Conservation (phyloP, 768 basidiomycete species). For the Mycena metata region DNA sequence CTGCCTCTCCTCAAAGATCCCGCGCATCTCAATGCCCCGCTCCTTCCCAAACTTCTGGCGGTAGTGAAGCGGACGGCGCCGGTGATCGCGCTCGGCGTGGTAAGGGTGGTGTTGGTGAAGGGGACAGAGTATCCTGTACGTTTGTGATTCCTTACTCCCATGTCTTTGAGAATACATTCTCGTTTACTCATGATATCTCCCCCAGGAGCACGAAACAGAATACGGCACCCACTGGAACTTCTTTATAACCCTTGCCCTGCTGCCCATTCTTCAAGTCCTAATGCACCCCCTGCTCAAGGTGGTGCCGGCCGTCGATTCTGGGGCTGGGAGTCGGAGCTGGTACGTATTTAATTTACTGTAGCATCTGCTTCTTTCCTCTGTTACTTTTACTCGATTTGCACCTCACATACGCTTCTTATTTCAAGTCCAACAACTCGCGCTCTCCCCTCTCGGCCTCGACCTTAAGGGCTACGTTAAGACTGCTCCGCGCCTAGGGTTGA, state of each 20-base stretch:
- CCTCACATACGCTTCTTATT: too few species aligned
- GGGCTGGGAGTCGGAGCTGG: conserved; percentile 72
- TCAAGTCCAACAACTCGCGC: conserved; percentile 79
- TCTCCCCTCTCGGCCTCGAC: conserved; percentile 69
- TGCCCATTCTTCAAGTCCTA: conserved; percentile 80
- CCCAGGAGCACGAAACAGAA: conserved; percentile 92
- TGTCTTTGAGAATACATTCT: neutral
- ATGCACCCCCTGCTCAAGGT: conserved; percentile 75
- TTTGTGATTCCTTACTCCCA: neutral
- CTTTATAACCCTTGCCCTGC: conserved; percentile 90
- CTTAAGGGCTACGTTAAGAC: conserved; percentile 76
- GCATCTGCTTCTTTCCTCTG: too few species aligned
- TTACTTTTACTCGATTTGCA: too few species aligned
- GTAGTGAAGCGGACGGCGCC: conserved; percentile 74
- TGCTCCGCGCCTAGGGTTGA: conserved; percentile 70
- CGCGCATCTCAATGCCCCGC: conserved; percentile 60
- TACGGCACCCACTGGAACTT: conserved; percentile 99
- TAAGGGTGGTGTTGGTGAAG: conserved; percentile 89
- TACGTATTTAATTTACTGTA: conserved; percentile 46
- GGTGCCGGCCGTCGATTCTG: conserved; percentile 71
- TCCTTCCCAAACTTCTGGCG: conserved; percentile 63
- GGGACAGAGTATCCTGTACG: conserved; percentile 93
- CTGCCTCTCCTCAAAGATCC: conserved; percentile 81
- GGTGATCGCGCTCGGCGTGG: conserved; percentile 77
- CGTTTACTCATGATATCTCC: conserved; percentile 2